phyloP scores from a whole-genome alignment of 1,284 basidiomycete species.

The Chalciporus sp. region DNA sequence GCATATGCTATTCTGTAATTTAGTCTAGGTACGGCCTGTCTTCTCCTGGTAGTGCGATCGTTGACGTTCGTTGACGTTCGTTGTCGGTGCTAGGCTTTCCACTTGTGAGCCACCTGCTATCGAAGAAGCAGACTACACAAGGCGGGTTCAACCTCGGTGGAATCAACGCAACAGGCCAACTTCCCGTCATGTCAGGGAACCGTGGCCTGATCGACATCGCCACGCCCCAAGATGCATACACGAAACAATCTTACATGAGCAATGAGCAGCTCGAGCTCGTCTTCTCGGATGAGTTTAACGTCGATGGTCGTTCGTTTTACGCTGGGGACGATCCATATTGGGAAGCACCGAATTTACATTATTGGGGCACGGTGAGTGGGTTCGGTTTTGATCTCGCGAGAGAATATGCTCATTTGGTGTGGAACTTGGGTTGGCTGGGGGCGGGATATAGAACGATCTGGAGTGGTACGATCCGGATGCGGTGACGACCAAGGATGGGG shows the following conservation, averaged over 20 bases:
- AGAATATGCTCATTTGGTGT: neutral
- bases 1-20: neutral
- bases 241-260: slow-evolving; percentile 58
- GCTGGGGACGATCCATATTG: slow-evolving; percentile 61
- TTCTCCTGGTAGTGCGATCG: neutral
- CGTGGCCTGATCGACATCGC: slow-evolving; percentile 77
- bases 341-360: slow-evolving; percentile 73
- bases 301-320: slow-evolving; percentile 58
- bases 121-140: slow-evolving; percentile 39
- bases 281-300: slow-evolving; percentile 72
- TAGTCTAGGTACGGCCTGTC: slow-evolving; percentile 24
- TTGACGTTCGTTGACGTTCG: neutral
- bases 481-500: slow-evolving; percentile 65
- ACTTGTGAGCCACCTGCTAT: slow-evolving; percentile 41
- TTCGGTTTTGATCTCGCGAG: too few relatives aligned
- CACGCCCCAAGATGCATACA: slow-evolving; percentile 67
- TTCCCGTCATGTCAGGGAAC: slow-evolving; percentile 64
- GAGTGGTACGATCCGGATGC: slow-evolving; percentile 68
- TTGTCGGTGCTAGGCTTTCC: slow-evolving; percentile 25
- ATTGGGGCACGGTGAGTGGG: slow-evolving; percentile 54
- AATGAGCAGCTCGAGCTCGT: slow-evolving; percentile 54
- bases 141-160: slow-evolving; percentile 55
- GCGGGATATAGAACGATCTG: slow-evolving; percentile 37
- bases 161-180: slow-evolving; percentile 55
- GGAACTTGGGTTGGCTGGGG: too few relatives aligned